phyloP scores from a whole-genome alignment of 441 rosid genomes.

The Bruguiera hainesii region DNA sequence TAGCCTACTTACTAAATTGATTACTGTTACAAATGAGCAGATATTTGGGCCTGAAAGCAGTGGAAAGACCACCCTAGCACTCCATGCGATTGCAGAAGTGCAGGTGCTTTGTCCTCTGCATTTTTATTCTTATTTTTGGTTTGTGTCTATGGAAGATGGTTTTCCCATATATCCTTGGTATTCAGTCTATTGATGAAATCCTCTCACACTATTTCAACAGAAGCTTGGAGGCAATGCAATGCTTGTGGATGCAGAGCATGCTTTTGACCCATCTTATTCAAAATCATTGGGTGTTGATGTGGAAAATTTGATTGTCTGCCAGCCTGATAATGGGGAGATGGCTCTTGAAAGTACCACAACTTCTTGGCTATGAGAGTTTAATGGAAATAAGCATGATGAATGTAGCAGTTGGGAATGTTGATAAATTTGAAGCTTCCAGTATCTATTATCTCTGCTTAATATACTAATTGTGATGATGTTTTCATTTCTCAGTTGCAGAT shows the following conservation, averaged over 20 bases:
- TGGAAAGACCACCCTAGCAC: conserved; percentile 94
- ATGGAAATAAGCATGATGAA: conserved; percentile 9
- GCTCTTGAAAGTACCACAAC: conserved; percentile 76
- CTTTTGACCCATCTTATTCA: conserved; percentile 96
- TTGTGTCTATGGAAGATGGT: conserved; percentile 13
- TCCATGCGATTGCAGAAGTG: conserved; percentile 98
- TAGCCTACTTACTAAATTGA: not conserved
- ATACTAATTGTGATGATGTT: conserved; percentile 21
- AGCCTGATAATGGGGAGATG: conserved; percentile 97
- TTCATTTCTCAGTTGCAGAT: conserved; percentile 72
- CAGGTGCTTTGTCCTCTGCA: conserved; percentile 50
- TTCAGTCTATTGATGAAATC: conserved; percentile 10
- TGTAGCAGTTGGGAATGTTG: not conserved
- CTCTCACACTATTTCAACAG: conserved; percentile 41
- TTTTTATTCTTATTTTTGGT: conserved; percentile 7
- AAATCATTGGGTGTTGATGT: conserved; percentile 92
- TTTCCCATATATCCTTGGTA: not conserved
- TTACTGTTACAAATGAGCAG: conserved; percentile 30
- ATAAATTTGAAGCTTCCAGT: conserved; percentile 2
- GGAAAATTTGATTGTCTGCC: conserved; percentile 87
- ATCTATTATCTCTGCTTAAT: conserved; percentile 5
- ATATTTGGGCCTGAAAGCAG: conserved; percentile 98
- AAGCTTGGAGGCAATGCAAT: conserved; percentile 92
- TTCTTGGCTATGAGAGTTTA: conserved; percentile 12
- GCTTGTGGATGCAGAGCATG: conserved; percentile 99